Base-by-base conservation (phyloP, 192 early-diverging fungal genomes). In the Physocladia obscura region DNA sequence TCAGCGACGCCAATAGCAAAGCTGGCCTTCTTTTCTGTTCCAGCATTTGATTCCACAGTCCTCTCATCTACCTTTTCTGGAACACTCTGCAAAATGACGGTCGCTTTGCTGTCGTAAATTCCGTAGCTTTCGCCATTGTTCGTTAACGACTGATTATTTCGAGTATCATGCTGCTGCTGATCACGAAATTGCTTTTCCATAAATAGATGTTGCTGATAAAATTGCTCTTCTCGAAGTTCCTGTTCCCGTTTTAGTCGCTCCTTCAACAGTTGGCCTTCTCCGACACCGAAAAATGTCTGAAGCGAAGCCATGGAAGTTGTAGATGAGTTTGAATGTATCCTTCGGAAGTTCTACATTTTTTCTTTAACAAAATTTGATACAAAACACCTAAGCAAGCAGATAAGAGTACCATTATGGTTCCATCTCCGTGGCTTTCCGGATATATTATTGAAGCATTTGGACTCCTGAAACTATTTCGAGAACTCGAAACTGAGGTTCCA, bases 221-320 rank as follows among this genome's bases (percentile, higher is more conserved):
- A 51, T 22, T 68, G 31, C 21, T 56, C 36, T 4, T 68, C 65
- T 17, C 36, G 24, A 22, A 57, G 15, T 57, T 68, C 65, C 36
- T 54, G 51, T 31, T 68, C 65, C 0, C 37, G 27, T 35, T 19
- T 8, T 38, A 68, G 29, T n/a, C 54, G 27, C 52, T 56, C 52
- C 29, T 68, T 68, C 65, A 68, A 57, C 1, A 37, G 24, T 40
- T 68, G 65, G 13, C 65, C 65, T 39, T 68, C 65, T 6, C 65
- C 65, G 21, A 56, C 52, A 26, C 65, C 65, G 38, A 68, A 68
- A 44, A 68, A 68, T 19, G 65, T 68, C 56, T 68, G 65, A 34
- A 68, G 36, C 17, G 51, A 56, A 1, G 51, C 26, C 4, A 52
- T 31, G 19, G 49, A 54, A 6, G 51, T 13, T 11, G 51, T 34